Base-by-base conservation (phyloP, 345 rosid species). In the Durio zibethinus region DNA sequence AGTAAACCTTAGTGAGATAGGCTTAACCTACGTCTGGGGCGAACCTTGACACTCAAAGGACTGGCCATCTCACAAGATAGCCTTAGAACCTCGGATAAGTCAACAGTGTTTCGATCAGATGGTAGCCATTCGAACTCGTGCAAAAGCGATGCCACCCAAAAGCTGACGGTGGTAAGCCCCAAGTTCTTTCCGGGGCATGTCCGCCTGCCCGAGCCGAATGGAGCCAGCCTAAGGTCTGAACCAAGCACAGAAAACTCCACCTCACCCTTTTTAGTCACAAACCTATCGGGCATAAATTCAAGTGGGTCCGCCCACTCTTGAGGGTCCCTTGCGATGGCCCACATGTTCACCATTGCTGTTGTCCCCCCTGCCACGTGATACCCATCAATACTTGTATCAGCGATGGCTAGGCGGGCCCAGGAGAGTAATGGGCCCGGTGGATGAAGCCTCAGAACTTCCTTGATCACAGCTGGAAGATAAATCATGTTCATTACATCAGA, bases 361-460 rank as follows among this genome's bases (percentile, higher is more conserved):
- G 98, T 94, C 80, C 98, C 94, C n/a, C 42, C 36, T 1, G 98
- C 97, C 86, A 94, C 92, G 86, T 82, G 83, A 84, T 87, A 76
- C 64, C 97, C 97, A 75, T 89, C 97, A 27, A 92, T 79, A n/a
- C 80, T 82, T 64, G 97, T 86, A 82, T 92, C 94, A 4, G 90
- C 82, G 80, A 86, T 89, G 75, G 98, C 90, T 43, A 92, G 81
- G 4, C 98, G 89, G 83, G 98, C 93, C 98, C 98, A 94, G 5
- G 98, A 94, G 0, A 94, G 87, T 10, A 94, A 89, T 70, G 97
- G 98, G 50, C 98, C 97, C 27, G 98, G 98, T n/a, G 98, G 98
- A 77, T 94, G 96, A 3, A 92, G 84, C 86, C 98, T 88, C 80
- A 94, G 61, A 0, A 90, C 93, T 75, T 94, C 97, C 76, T 94